Evolutionary conservation across 306 rosid species (phyloP).

Genomic region (Abrus precatorius): DNA sequence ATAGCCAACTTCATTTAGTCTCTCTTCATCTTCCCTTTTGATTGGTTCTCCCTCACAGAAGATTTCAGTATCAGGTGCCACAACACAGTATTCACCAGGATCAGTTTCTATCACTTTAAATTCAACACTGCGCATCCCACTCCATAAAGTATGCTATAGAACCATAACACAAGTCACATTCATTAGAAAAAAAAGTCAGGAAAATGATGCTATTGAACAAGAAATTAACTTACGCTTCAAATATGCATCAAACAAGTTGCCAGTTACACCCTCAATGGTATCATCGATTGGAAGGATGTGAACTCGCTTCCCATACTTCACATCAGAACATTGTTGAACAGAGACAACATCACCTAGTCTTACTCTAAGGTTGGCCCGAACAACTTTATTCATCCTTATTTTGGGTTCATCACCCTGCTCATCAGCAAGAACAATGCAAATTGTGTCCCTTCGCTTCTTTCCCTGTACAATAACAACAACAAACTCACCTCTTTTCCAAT

Average conservation of each 20-base stretch:
- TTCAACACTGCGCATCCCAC: constrained; percentile 70
- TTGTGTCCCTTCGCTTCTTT: constrained; percentile 70
- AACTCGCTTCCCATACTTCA: constrained; percentile 70
- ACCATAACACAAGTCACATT: constrained; percentile 36
- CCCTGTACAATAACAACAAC: constrained; percentile 48
- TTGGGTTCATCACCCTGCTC: constrained; percentile 68
- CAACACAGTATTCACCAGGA: constrained; percentile 71
- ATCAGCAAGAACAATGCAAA: constrained; percentile 72
- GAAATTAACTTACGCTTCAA: constrained; percentile 63
- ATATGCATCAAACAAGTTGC: constrained; percentile 74
- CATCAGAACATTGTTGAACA: constrained; percentile 68
- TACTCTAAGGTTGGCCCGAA: constrained; percentile 66
- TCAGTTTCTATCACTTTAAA: constrained; percentile 72
- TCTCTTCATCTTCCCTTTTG: constrained; percentile 76
- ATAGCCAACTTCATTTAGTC: constrained; percentile 68
- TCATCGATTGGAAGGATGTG: constrained; percentile 77
- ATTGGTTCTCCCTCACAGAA: constrained; percentile 77
- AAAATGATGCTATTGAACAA: background rate
- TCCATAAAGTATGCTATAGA: constrained; percentile 66
- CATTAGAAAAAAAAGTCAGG: background rate
- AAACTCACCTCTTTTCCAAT: too few relatives aligned
- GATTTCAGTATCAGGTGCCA: constrained; percentile 74
- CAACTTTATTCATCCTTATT: constrained; percentile 77
- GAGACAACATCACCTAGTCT: constrained; percentile 73
- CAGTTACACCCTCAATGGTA: constrained; percentile 74